Conservation (phyloP, 108 stramenopile genomes). For the Phaeodactylum tricornutum region DNA sequence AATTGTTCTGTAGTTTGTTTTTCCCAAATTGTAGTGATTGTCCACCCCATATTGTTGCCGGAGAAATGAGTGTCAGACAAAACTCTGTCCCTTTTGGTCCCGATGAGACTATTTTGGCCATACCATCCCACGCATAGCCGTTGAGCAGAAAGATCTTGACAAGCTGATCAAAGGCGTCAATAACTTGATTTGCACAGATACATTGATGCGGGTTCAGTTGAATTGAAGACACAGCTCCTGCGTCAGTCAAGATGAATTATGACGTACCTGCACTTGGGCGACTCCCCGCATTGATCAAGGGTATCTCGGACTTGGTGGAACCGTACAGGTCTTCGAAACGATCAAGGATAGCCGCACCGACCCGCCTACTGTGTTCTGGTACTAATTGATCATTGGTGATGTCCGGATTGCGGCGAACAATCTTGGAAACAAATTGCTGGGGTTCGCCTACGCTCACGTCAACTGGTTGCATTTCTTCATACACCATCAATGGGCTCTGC, state of each 20-base stretch:
- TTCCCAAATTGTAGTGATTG: conserved; percentile 33
- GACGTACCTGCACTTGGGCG: conserved; percentile 34
- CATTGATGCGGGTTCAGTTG: neutral
- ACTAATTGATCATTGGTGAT: conserved; percentile 35
- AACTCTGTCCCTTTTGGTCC: conserved; percentile 11
- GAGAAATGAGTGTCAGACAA: conserved; percentile 43
- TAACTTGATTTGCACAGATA: neutral
- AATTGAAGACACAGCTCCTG: no score
- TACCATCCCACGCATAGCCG: conserved; percentile 68
- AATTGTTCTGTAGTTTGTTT: conserved; percentile 16
- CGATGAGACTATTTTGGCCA: conserved; percentile 13
- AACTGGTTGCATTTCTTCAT: conserved; percentile 69
- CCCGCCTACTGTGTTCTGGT: conserved; percentile 31
- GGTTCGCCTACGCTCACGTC: conserved; percentile 34
- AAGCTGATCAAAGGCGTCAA: conserved; percentile 43
- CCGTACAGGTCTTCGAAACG: conserved; percentile 52
- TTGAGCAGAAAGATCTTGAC: conserved; percentile 62
- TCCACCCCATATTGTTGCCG: conserved; percentile 75
- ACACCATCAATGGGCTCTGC: conserved; percentile 43
- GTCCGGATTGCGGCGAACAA: conserved; percentile 56
- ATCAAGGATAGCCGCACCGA: conserved; percentile 52
- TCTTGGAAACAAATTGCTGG: conserved; percentile 42
- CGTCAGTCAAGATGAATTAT: no score
- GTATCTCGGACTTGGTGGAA: conserved; percentile 41
- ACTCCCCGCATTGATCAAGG: conserved; percentile 28